A percentile compares a stretch with the other conserved stretches of the same genome.
Evolutionary conservation across 768 basidiomycete species (phyloP).

Genomic region (Leccinum subgranulosum): DNA sequence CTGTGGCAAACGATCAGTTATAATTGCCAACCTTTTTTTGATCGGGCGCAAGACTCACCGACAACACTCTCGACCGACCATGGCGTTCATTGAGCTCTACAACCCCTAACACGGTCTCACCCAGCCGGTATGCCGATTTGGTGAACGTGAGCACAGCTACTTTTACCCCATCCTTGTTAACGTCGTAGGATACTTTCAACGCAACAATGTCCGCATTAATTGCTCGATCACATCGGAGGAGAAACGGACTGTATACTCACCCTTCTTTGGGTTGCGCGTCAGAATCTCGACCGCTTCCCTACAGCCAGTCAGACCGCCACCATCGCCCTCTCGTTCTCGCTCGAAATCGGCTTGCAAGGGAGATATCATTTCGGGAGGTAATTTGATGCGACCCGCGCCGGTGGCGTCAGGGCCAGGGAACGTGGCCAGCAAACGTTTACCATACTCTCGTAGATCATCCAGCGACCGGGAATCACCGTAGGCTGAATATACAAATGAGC

Average conservation of each 20-base stretch:
- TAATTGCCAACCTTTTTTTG: background rate
- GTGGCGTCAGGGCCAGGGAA: slow-evolving; percentile 35
- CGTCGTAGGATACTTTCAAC: slow-evolving; percentile 82
- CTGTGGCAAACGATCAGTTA: slow-evolving; percentile 38
- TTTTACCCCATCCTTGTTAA: slow-evolving; percentile 86
- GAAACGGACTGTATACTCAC: slow-evolving; percentile 38
- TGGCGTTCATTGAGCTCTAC: slow-evolving; percentile 78
- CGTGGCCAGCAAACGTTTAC: slow-evolving; percentile 45
- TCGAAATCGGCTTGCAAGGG: slow-evolving; percentile 25
- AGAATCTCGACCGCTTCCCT: slow-evolving; percentile 89
- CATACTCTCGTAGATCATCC: slow-evolving; percentile 53
- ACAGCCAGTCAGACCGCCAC: slow-evolving; percentile 50
- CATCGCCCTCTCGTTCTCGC: slow-evolving; percentile 40
- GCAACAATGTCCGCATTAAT: background rate
- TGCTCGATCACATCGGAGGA: background rate
- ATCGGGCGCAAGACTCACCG: slow-evolving; percentile 46
- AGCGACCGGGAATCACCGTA: slow-evolving; percentile 27
- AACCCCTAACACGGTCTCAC: slow-evolving; percentile 88
- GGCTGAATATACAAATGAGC: slow-evolving; percentile 10
- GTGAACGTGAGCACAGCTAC: slow-evolving; percentile 91
- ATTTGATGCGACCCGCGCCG: slow-evolving; percentile 24
- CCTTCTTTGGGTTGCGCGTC: slow-evolving; percentile 85
- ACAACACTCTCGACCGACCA: slow-evolving; percentile 74
- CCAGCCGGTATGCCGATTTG: slow-evolving; percentile 87
- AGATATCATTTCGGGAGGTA: slow-evolving; percentile 24